Conservation (phyloP, 2,329 filamentous ascomycete genomes). For the Fusarium udum region DNA sequence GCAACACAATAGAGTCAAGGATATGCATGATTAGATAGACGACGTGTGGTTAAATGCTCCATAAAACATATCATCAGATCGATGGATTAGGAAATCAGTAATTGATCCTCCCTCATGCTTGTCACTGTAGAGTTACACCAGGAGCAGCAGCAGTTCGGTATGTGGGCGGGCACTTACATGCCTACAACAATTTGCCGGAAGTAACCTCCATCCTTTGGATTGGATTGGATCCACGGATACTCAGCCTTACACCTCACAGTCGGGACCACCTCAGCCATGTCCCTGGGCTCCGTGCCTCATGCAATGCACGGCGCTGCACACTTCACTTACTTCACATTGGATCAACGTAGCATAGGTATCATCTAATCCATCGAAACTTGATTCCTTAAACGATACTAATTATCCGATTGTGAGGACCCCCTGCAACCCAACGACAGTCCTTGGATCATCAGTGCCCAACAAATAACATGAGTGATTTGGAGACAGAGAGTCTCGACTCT, state of each 20-base stretch:
- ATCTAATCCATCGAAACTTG: constrained; percentile 1
- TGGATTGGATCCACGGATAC: background rate
- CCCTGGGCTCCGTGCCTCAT: constrained; percentile 14
- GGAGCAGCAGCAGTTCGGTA: background rate
- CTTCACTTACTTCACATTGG: constrained; percentile 2
- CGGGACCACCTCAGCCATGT: constrained; percentile 21
- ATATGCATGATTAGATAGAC: background rate
- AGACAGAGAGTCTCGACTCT: constrained; percentile 5
- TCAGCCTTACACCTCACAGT: constrained; percentile 39
- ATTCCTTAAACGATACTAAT: background rate
- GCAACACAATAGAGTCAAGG: background rate
- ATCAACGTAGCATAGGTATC: background rate
- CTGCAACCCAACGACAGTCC: background rate
- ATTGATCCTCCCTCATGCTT: background rate
- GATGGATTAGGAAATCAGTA: constrained; percentile 15
- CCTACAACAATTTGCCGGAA: constrained; percentile 13
- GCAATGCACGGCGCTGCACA: constrained; percentile 9
- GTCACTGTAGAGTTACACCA: background rate
- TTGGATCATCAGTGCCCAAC: background rate
- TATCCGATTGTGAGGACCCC: background rate
- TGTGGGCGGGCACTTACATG: background rate
- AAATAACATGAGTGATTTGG: constrained; percentile 2
- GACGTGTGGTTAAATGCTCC: background rate
- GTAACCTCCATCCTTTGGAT: background rate
- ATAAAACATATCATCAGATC: background rate